Base-by-base conservation (phyloP, 495 filamentous ascomycete genomes). In the Aspergillus conjunctus region DNA sequence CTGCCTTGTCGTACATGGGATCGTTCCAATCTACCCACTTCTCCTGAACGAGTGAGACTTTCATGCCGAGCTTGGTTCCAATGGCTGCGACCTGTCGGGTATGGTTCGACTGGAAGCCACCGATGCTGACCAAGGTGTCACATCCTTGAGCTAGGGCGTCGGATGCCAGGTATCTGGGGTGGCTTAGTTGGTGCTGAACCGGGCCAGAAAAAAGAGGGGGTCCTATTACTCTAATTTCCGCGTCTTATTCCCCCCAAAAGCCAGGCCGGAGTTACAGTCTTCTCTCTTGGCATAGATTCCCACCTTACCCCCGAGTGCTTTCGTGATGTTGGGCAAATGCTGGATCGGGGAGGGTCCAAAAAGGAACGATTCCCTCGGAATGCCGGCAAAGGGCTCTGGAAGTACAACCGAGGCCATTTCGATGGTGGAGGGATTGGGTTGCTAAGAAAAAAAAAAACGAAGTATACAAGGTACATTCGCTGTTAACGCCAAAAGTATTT, bases 221-320 rank as follows among this genome's bases (percentile, higher is more conserved):
- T 68, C 31, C 87, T 77, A n/a, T 62, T 78, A 88, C 75, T 88
- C 85, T 0, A 89, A 74, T 68, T 89, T 89, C 21, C 85, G 76
- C 17, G 81, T 83, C 71, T 88, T 88, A 73, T 88, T 88, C 45
- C 84, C 86, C 10, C 87, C 87, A 64, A 73, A 87, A 7, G 85
- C 86, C 14, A 87, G 78, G 1, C 78, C 80, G 10, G 81, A 85
- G 75, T 85, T 88, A 53, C 79, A 75, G 70, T 88, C 86, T 57
- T 89, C 85, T 55, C 85, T 79, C 63, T 88, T 87, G 62, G 85
- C 84, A 63, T 83, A 87, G 66, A 87, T 79, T 34, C 71, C 70
- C 31, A 84, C 83, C 33, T 56, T 43, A 0, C 46, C 37, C 32
- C 21, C 78, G 22, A 88, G 79, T 45, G 81, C 81, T 48, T 76